phyloP scores from a whole-genome alignment of 352 stramenopile genomes.

The Phytophthora macrochlamydospora region DNA sequence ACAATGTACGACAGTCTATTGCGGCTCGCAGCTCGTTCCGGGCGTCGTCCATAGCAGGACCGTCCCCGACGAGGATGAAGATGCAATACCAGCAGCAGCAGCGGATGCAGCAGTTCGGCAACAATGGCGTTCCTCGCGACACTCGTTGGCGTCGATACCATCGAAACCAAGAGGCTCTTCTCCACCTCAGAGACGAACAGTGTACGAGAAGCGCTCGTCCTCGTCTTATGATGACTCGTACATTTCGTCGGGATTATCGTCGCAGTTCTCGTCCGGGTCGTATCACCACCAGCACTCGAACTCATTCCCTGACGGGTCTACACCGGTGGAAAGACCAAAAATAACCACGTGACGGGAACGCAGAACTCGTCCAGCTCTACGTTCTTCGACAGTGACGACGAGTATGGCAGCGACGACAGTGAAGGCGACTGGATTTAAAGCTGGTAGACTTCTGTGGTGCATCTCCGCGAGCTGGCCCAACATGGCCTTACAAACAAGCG shows the following conservation, averaged over 20 bases:
- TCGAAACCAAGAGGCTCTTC: conserved; percentile 36
- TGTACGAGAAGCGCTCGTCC: conserved; percentile 42
- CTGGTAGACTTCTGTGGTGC: background rate
- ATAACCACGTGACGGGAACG: conserved; percentile 3
- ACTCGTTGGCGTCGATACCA: conserved; percentile 51
- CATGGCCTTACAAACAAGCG: conserved; percentile 15
- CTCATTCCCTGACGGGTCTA: conserved; percentile 36
- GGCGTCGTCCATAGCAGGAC: conserved; percentile 33
- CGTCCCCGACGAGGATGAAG: conserved; percentile 41
- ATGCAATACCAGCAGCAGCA: conserved; percentile 27
- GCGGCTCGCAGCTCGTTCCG: conserved; percentile 48
- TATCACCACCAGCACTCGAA: conserved; percentile 27
- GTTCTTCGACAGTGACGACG: conserved; percentile 59
- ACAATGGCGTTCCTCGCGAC: conserved; percentile 32
- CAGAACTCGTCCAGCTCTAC: conserved; percentile 37
- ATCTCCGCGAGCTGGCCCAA: too few relatives aligned
- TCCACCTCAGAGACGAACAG: conserved; percentile 19
- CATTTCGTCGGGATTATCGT: conserved; percentile 33
- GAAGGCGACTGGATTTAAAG: conserved; percentile 84
- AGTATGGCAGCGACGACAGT: conserved; percentile 66
- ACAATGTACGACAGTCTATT: conserved; percentile 65
- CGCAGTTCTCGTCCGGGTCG: conserved; percentile 24
- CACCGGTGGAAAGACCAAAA: conserved; percentile 25
- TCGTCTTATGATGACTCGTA: conserved; percentile 39
- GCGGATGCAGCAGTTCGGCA: conserved; percentile 21